phyloP scores from a whole-genome alignment of 345 rosid species.

The Hirschfeldia incana region DNA sequence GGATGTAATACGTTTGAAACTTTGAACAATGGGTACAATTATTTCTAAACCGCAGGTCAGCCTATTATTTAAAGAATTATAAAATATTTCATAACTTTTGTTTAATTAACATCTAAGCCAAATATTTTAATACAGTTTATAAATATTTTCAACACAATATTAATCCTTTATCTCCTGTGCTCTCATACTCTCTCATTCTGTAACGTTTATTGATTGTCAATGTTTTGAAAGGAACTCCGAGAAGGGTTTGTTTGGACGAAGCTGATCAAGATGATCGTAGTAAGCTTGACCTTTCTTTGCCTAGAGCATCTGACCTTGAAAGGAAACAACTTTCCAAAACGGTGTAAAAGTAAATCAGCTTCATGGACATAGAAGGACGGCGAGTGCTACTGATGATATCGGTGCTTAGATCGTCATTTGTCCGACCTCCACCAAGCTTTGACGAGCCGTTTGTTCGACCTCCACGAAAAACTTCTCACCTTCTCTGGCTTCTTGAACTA shows the following conservation, averaged over 20 bases:
- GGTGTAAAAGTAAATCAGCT: slow-evolving; percentile 12
- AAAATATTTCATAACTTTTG: too few species aligned
- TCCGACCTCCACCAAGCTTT: slow-evolving; percentile 20
- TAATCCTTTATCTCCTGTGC: too few species aligned
- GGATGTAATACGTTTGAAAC: too few species aligned
- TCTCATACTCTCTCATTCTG: too few species aligned
- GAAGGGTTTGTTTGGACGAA: slow-evolving; percentile 75
- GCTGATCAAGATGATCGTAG: slow-evolving; percentile 50
- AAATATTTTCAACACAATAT: too few species aligned
- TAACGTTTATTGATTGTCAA: too few species aligned
- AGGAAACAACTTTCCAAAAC: slow-evolving; percentile 12
- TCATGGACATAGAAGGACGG: slow-evolving; percentile 64
- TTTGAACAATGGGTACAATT: too few species aligned
- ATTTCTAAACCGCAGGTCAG: too few species aligned
- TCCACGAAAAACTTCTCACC: slow-evolving; percentile 44
- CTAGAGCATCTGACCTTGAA: slow-evolving; percentile 48
- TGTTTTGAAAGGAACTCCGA: slow-evolving; percentile 16
- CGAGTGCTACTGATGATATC: slow-evolving; percentile 74
- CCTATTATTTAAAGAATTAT: too few species aligned
- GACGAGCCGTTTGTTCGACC: slow-evolving; percentile 43
- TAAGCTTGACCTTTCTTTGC: slow-evolving; percentile 74
- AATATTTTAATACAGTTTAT: too few species aligned
- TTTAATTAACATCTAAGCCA: too few species aligned
- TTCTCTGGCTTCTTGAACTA: too few species aligned
- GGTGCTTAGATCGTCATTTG: slow-evolving; percentile 58